phyloP scores from a whole-genome alignment of 495 filamentous ascomycete genomes.

The Recurvomyces mirabilis region DNA sequence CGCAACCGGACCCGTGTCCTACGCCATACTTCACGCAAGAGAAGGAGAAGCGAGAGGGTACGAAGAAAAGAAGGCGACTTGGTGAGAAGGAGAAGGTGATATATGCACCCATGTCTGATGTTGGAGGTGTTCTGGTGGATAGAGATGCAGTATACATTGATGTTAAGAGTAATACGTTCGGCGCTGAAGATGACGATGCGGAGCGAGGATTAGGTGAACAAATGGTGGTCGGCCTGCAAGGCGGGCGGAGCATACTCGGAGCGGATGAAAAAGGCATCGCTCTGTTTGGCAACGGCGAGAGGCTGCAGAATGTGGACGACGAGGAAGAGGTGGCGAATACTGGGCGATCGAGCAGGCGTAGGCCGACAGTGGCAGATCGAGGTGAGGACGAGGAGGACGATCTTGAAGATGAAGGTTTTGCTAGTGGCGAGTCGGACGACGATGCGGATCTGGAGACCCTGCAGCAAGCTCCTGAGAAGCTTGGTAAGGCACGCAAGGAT shows the following conservation, averaged over 20 bases:
- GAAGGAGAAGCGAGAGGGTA: constrained; percentile 68
- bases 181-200: constrained; percentile 53
- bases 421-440: constrained; percentile 34
- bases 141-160: constrained; percentile 75
- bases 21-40: constrained; percentile 84
- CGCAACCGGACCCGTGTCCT: constrained; percentile 86
- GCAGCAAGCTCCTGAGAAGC: constrained; percentile 29
- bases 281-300: constrained; percentile 67
- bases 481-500: constrained; percentile 28
- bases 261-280: constrained; percentile 68
- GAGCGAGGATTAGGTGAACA: constrained; percentile 84
- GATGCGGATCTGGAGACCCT: constrained; percentile 31
- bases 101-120: constrained; percentile 95
- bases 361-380: constrained; percentile 49
- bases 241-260: constrained; percentile 70
- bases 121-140: constrained; percentile 77
- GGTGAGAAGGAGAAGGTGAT: constrained; percentile 94
- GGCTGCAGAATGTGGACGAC: constrained; percentile 46
- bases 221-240: constrained; percentile 80
- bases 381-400: constrained; percentile 38
- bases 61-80: constrained; percentile 58
- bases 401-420: constrained; percentile 26
- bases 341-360: constrained; percentile 61
- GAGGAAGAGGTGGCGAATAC: constrained; percentile 41
- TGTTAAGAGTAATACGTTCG: constrained; percentile 63